phyloP scores from a whole-genome alignment of 495 filamentous ascomycete species.

The Tetracladium setigerum region DNA sequence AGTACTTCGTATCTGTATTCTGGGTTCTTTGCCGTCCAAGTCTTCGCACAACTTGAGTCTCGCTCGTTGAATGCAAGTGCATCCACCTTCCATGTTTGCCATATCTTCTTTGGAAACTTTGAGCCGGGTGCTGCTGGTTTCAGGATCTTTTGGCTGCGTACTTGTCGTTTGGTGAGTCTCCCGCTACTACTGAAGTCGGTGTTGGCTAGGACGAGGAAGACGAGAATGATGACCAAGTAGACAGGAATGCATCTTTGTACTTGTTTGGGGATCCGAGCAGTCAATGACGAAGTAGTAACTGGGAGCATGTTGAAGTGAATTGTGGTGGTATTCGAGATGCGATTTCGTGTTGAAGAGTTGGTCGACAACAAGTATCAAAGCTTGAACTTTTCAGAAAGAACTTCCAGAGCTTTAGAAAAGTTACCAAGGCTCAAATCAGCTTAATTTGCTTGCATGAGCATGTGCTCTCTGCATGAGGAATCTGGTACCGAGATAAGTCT shows the following conservation, averaged over 20 bases:
- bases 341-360: too few relatives aligned
- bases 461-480: too few relatives aligned
- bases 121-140: background rate
- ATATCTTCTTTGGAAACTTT: conserved; percentile 47
- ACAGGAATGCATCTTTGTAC: conserved; percentile 19
- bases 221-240: conserved; percentile 26
- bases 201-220: conserved; percentile 35
- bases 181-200: conserved; percentile 15
- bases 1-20: conserved; percentile 55
- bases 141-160: background rate
- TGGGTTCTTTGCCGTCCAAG: conserved; percentile 53
- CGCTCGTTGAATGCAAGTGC: conserved; percentile 48
- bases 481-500: too few relatives aligned
- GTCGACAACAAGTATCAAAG: too few relatives aligned
- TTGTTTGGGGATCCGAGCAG: conserved; percentile 15
- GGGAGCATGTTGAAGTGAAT: too few relatives aligned
- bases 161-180: background rate
- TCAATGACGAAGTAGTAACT: background rate
- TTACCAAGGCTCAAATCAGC: too few relatives aligned
- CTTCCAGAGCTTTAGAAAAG: too few relatives aligned
- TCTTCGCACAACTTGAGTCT: conserved; percentile 42
- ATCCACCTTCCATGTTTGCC: conserved; percentile 62
- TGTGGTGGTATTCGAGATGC: too few relatives aligned
- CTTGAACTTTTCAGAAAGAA: too few relatives aligned
- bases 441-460: too few relatives aligned